Evolutionary conservation across 2,329 filamentous ascomycete genomes (phyloP), one percentile per base, ranked within the genome.

Genomic region (Exophiala phaeomuriformis): DNA sequence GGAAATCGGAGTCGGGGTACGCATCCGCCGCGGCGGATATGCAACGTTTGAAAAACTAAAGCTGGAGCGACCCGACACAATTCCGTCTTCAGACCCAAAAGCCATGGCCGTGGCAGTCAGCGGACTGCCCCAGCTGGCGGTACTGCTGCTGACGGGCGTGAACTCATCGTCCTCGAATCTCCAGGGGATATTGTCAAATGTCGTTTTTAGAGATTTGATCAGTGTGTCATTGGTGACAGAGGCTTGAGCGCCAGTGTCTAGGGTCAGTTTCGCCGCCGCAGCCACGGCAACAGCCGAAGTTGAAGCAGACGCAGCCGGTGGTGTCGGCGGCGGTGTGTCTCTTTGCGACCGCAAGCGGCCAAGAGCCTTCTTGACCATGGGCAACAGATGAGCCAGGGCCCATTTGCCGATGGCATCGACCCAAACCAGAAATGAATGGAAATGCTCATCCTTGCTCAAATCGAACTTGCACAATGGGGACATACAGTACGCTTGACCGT

Each of bases 391-490:
- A 7, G 27, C 30, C 6, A 61, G 6, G 4, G 55, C 60, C 60
- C 60, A 62, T 42, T 60, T 55, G 31, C 57, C 60, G 19, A 63
- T 61, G 4, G 61, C 56, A 27, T 62, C 55, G 4, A 62, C 40
- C 57, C 58, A 63, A 8, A 58, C 47, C 6, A 60, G 53, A 29
- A 62, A 62, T 9, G 56, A 53, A 10, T 35, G 52, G 52, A 62
- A 63, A 37, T 62, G 60, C 2, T 59, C 58, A 12, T 62, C 57
- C 5, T 56, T 58, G 39, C 47, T 53, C 12, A 63, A 49, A 33
- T 63, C 60, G 40, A 63, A 63, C 43, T 58, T 61, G 53, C 57
- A 57, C n/a, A 63, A 36, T 1, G 60, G 58, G 2, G 61, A 53
- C 60, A 63, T 63, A 53, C 53, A 63, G 45, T 61, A 63, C 4